Percentiles rank a stretch among this genome's conserved stretches.
phyloP scores from a whole-genome alignment of 2,329 filamentous ascomycete genomes.

The Fusarium sp. region DNA sequence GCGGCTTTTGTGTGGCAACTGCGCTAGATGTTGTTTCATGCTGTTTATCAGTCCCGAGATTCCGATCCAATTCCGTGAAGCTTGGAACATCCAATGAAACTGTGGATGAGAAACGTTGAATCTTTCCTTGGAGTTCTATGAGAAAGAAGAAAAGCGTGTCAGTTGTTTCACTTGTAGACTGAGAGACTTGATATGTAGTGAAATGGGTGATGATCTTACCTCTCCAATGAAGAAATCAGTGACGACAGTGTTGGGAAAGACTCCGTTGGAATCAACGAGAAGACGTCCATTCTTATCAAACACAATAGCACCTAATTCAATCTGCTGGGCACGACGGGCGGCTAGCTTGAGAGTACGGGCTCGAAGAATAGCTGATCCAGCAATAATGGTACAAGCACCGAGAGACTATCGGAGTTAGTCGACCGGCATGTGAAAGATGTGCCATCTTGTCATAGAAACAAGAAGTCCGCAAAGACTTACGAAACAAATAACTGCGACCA shows the following conservation, averaged over 20 bases:
- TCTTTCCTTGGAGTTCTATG: conserved; percentile 71
- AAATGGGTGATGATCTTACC: conserved; percentile 54
- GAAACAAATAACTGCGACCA: conserved; percentile 81
- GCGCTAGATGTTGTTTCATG: conserved; percentile 79
- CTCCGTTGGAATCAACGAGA: conserved; percentile 78
- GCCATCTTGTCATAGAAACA: neutral
- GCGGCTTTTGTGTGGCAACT: conserved; percentile 55
- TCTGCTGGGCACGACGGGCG: conserved; percentile 72
- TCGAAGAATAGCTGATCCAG: conserved; percentile 68
- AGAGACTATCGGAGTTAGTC: conserved; percentile 65
- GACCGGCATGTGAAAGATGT: accelerated
- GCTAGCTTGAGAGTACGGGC: conserved; percentile 66
- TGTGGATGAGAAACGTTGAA: conserved; percentile 83
- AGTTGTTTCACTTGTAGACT: conserved; percentile 12
- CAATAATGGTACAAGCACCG: conserved; percentile 71
- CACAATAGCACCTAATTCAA: conserved; percentile 71
- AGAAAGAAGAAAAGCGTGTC: neutral
- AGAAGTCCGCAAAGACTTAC: conserved; percentile 59
- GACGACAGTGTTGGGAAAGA: conserved; percentile 80
- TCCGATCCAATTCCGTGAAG: conserved; percentile 81
- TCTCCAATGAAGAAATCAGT: conserved; percentile 82
- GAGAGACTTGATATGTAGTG: neutral
- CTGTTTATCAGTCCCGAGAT: conserved; percentile 77
- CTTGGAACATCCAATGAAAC: conserved; percentile 90
- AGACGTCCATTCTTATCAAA: conserved; percentile 79